Evolutionary conservation across 2,329 filamentous ascomycete species (phyloP), one percentile per base, ranked within the genome.

Genomic region (Purpureocillium takamizusanense): DNA sequence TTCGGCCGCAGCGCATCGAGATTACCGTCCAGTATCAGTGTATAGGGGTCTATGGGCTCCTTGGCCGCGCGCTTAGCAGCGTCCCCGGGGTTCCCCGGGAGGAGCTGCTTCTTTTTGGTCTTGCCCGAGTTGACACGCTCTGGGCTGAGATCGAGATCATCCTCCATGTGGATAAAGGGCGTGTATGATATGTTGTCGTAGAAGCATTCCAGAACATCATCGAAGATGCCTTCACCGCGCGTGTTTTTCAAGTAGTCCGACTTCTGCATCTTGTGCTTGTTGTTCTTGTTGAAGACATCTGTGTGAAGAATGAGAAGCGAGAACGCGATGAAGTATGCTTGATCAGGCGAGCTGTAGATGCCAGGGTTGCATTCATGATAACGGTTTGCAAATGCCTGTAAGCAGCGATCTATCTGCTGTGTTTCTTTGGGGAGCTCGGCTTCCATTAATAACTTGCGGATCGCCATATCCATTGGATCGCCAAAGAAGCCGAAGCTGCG

Each of bases 201-300:
- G 56, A 98, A 94, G 56, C 90, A 95, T 53, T 88, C 88, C 12
- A 97, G 69, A 31, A 97, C 85, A 47, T 97, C 90, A 48, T 94
- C 86, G 37, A 85, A 86, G n/a, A 97, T 85, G 12, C 87, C 87
- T 56, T 97, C 89, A 3, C 86, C 88, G 16, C 80, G 81, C 0
- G 89, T 94, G 57, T 97, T 97, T 61, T 94, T 95, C 50, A 97
- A 73, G 61, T 98, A 98, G 54, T 97, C 92, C 1, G 75, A 66
- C 56, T 94, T 94, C 55, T 94, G 88, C 92, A 98, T 98, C 63
- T 98, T 98, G 60, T 92, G 78, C 65, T 97, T 97, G 66, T 97
- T 97, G 67, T 97, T 98, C 63, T 94, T 95, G 70, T 98, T 98
- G 76, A 97, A 97, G n/a, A 94, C 86, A 56, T 98, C 92, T 0